These are phyloP conservation scores for Fusarium anguioides DNA, from an alignment of 2,329 filamentous ascomycete genomes.

Conservation along the genomic window DNA sequence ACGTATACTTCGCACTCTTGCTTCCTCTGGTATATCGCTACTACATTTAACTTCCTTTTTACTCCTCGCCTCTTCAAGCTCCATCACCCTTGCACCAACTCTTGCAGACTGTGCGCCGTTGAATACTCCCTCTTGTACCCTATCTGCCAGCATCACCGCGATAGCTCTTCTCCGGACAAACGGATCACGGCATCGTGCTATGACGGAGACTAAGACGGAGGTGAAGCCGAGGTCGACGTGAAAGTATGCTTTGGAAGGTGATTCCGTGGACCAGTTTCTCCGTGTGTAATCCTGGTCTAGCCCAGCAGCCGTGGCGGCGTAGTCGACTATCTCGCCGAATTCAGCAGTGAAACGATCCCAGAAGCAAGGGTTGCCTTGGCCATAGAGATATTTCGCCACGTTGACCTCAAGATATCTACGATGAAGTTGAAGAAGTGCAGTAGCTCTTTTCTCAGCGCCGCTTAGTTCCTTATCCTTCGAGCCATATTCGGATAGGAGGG, in stretches of 20 bases:
- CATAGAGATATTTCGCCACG: constrained; percentile 9
- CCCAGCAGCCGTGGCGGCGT: not conserved
- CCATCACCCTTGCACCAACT: constrained; percentile 19
- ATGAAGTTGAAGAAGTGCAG: constrained; percentile 23
- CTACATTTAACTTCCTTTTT: constrained; percentile 1
- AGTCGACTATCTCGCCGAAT: constrained; percentile 8
- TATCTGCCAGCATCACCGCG: constrained; percentile 16
- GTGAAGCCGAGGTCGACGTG: constrained; percentile 27
- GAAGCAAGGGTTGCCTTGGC: constrained; percentile 26
- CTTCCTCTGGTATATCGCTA: not conserved
- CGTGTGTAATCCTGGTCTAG: not conserved
- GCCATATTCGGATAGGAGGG: not conserved
- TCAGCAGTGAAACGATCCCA: constrained; percentile 19
- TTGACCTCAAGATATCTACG: constrained; percentile 21
- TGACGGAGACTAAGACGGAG: constrained; percentile 8
- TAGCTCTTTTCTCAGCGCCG: not conserved
- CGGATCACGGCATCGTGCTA: constrained; percentile 26
- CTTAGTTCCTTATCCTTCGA: rapidly evolving
- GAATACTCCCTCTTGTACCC: constrained; percentile 19
- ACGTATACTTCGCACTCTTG: constrained; percentile 13
- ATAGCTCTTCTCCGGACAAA: constrained; percentile 11
- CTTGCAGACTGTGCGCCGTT: constrained; percentile 11
- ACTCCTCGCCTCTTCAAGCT: constrained; percentile 20
- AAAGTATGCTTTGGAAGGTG: not conserved
- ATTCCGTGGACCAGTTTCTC: not conserved